Percentiles rank a stretch among this genome's conserved stretches.
phyloP scores from a whole-genome alignment of 2,329 filamentous ascomycete genomes.

The Exophiala lecanii-corni region DNA sequence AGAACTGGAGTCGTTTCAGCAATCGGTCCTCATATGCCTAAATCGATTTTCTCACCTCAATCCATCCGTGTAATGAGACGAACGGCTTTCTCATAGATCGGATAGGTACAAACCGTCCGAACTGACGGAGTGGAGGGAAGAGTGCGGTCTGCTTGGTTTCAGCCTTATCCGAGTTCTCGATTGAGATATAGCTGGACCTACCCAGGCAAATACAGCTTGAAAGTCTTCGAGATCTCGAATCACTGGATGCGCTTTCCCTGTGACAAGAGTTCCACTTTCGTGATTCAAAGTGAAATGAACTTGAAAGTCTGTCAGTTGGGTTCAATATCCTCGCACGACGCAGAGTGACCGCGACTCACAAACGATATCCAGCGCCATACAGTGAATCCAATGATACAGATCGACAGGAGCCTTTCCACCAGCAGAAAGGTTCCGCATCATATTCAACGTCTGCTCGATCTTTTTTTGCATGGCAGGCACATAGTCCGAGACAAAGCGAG shows the following conservation, averaged over 20 bases:
- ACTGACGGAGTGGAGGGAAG: neutral
- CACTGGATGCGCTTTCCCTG: neutral
- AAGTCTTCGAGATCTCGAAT: neutral
- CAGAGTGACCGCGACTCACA: too few relatives aligned
- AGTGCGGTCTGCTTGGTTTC: neutral
- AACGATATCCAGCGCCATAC: neutral
- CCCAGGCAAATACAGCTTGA: neutral
- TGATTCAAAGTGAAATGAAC: slow-evolving; percentile 1
- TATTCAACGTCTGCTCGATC: neutral
- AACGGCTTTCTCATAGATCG: neutral
- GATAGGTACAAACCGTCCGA: neutral
- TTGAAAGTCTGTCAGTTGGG: too few relatives aligned
- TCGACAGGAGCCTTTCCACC: neutral
- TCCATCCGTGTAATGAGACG: neutral
- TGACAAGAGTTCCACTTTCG: neutral
- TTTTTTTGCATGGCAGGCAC: neutral
- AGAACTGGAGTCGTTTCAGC: neutral
- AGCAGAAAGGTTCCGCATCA: neutral
- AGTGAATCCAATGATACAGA: slow-evolving; percentile 1
- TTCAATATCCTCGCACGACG: too few relatives aligned
- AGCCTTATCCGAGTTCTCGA: neutral
- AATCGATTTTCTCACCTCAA: neutral
- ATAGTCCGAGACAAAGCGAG: neutral
- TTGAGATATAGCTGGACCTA: neutral
- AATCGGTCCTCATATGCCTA: neutral